Conservation (phyloP, 805 yeast genomes). For the Yamadazyma paraphyllophila region DNA sequence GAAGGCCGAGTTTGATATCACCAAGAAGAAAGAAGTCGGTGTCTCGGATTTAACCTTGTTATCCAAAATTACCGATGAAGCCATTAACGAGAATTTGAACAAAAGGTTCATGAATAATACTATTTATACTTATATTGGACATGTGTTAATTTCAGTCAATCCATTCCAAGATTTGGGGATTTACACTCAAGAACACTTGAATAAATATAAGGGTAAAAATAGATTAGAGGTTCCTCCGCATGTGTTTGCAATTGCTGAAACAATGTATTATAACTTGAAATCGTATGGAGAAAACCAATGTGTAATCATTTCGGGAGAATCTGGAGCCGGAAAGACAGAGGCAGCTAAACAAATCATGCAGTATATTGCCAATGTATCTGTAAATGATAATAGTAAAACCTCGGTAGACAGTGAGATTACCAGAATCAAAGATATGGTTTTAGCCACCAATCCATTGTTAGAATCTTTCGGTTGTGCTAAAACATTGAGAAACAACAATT, state of each 20-base stretch:
- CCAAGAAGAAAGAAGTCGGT: constrained; percentile 96
- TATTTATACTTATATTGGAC: constrained; percentile 91
- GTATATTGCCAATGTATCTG: constrained; percentile 87
- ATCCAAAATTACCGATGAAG: constrained; percentile 84
- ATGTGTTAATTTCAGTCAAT: constrained; percentile 91
- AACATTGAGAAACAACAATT: constrained; percentile 83
- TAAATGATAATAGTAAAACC: constrained; percentile 42
- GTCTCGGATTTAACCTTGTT: constrained; percentile 90
- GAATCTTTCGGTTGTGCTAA: constrained; percentile 95
- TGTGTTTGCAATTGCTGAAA: constrained; percentile 95
- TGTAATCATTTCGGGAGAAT: constrained; percentile 95
- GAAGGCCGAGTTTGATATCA: constrained; percentile 86
- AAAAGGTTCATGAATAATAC: constrained; percentile 86
- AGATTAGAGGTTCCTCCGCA: constrained; percentile 97
- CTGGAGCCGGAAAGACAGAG: constrained; percentile 98
- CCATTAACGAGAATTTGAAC: constrained; percentile 87
- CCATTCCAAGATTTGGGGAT: constrained; percentile 97
- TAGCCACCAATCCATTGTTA: constrained; percentile 91
- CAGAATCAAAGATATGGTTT: constrained; percentile 92
- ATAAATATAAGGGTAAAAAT: constrained; percentile 84
- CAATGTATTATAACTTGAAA: constrained; percentile 93
- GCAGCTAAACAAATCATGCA: constrained; percentile 98
- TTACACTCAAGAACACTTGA: constrained; percentile 75
- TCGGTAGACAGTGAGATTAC: constrained; percentile 49
- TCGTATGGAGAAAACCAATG: constrained; percentile 94